A percentile compares a stretch with the other conserved stretches of the same genome.
Conservation (phyloP, 805 yeast genomes). For the Suhomyces sp. region DNA sequence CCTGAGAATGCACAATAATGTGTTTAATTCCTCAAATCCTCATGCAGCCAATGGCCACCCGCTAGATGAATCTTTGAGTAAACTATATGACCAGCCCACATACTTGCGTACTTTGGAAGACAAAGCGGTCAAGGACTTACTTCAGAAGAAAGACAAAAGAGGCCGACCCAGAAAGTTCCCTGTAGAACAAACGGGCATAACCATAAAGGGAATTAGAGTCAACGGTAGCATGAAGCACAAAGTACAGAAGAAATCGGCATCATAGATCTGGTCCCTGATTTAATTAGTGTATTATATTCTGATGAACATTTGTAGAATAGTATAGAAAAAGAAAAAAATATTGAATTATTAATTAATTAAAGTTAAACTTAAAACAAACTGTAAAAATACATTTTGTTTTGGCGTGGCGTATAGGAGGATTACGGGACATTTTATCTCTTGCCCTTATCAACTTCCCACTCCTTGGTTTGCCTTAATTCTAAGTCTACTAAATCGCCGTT, state of each 20-base stretch:
- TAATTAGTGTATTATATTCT: background rate
- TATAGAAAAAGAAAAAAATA: background rate
- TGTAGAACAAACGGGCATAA: conserved; percentile 43
- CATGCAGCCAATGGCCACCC: conserved; percentile 2
- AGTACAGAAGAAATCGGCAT: conserved; percentile 4
- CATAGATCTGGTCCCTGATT: too few relatives aligned
- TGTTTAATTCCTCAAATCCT: conserved; percentile 1
- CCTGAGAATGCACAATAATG: conserved; percentile 1
- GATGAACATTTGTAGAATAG: background rate
- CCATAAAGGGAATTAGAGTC: conserved; percentile 42
- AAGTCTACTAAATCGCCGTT: background rate
- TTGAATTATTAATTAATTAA: background rate
- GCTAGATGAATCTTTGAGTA: conserved; percentile 10
- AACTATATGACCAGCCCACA: conserved; percentile 28
- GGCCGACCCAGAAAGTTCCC: conserved; percentile 54
- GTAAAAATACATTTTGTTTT: background rate
- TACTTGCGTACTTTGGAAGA: conserved; percentile 27
- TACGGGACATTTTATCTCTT: too few relatives aligned
- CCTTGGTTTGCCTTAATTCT: background rate
- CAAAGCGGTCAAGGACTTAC: conserved; percentile 33
- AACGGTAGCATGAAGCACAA: conserved; percentile 25
- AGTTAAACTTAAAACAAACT: background rate
- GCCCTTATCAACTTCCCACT: too few relatives aligned
- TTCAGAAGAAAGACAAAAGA: conserved; percentile 42
- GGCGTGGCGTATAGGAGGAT: background rate